These are phyloP conservation scores for Colletotrichum graminicola DNA, from an alignment of 2,329 filamentous ascomycete genomes.

Conservation along the genomic window DNA sequence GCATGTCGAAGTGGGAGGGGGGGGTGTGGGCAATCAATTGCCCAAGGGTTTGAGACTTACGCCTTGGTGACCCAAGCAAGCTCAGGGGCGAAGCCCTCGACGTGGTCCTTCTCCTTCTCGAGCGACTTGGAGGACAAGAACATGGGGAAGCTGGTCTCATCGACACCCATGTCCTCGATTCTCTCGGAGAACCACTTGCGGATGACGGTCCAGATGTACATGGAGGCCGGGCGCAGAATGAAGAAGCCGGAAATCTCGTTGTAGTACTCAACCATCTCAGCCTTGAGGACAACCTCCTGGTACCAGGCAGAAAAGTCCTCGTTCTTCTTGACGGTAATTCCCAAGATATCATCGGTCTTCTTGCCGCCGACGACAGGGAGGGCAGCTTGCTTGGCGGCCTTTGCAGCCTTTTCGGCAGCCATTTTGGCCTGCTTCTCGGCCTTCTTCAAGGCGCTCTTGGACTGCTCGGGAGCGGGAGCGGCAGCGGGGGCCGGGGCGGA, in stretches of 20 bases:
- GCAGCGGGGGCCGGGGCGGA: slow-evolving; percentile 39
- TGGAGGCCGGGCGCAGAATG: slow-evolving; percentile 81
- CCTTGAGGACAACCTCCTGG: slow-evolving; percentile 96
- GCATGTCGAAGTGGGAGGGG: background rate
- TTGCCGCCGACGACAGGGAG: slow-evolving; percentile 66
- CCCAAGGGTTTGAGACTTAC: slow-evolving; percentile 58
- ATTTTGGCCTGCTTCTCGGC: slow-evolving; percentile 73
- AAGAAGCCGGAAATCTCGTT: slow-evolving; percentile 95
- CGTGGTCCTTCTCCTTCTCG: slow-evolving; percentile 90
- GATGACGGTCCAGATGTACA: slow-evolving; percentile 76
- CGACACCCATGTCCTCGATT: slow-evolving; percentile 92
- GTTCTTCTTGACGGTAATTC: slow-evolving; percentile 87
- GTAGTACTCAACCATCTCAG: slow-evolving; percentile 98
- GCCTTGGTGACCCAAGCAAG: slow-evolving; percentile 90
- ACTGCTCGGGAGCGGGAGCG: slow-evolving; percentile 50
- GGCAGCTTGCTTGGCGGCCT: slow-evolving; percentile 68
- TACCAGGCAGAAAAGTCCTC: slow-evolving; percentile 96
- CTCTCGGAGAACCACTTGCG: slow-evolving; percentile 76
- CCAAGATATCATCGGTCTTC: slow-evolving; percentile 79
- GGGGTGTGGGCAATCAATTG: background rate
- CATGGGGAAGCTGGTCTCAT: slow-evolving; percentile 96
- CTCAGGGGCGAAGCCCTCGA: slow-evolving; percentile 97
- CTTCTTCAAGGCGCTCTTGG: slow-evolving; percentile 75
- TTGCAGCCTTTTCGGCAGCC: slow-evolving; percentile 72
- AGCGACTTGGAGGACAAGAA: slow-evolving; percentile 94